phyloP scores from a whole-genome alignment of 164 flowering plant genomes.

The Umbellularia californica region DNA sequence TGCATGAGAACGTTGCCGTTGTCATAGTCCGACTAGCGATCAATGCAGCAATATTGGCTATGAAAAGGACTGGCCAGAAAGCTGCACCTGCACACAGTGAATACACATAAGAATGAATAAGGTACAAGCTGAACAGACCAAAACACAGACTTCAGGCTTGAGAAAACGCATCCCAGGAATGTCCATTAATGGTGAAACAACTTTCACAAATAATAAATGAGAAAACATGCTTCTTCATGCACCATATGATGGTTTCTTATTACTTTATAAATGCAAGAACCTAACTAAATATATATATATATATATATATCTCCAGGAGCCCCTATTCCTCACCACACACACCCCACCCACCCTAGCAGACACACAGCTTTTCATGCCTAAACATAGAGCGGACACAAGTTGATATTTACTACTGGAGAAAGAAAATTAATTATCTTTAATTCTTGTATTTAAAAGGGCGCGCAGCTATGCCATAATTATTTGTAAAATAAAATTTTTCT shows the following conservation, averaged over 20 bases:
- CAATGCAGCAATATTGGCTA: conserved; percentile 89
- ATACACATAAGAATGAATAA: neutral
- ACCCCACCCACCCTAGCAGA: no score
- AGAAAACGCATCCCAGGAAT: neutral
- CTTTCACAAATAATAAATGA: no score
- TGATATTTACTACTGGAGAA: neutral
- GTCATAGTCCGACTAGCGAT: conserved; percentile 98
- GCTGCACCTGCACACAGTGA: conserved; percentile 58
- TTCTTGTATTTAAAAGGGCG: neutral
- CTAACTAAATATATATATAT: no score
- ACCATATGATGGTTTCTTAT: neutral
- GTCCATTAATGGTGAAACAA: neutral
- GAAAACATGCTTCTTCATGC: neutral
- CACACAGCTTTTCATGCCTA: neutral
- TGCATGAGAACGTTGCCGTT: conserved; percentile 94
- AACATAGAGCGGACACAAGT: neutral
- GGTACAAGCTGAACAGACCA: neutral
- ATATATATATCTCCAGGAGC: no score
- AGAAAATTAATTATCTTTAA: no score
- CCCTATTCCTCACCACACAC: no score
- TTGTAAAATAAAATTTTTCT: no score
- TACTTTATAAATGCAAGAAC: no score
- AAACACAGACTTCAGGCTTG: neutral
- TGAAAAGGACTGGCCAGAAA: conserved; percentile 84
- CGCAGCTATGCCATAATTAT: no score